Percentiles rank a stretch among this genome's conserved stretches.
Conservation (phyloP, 192 early-diverging fungal species). For the Bifiguratus adelaidae region DNA sequence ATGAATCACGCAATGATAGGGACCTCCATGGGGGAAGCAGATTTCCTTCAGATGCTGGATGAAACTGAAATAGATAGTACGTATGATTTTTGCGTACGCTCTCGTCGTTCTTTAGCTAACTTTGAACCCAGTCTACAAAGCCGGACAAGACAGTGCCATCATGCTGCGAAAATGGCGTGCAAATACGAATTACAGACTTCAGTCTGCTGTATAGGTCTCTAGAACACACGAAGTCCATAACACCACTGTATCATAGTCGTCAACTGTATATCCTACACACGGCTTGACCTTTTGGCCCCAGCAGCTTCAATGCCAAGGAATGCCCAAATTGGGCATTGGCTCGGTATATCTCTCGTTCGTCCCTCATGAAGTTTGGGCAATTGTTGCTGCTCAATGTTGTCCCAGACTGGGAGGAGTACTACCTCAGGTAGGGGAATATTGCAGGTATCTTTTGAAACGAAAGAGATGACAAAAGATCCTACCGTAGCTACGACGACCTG, state of each 20-base stretch:
- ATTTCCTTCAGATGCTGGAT: slow-evolving; percentile 28
- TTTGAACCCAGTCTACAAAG: background rate
- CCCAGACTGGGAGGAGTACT: slow-evolving; percentile 60
- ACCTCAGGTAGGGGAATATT: slow-evolving; percentile 39
- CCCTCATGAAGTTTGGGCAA: slow-evolving; percentile 85
- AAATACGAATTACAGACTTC: background rate
- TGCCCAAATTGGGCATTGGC: too few species aligned
- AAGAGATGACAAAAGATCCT: slow-evolving; percentile 43
- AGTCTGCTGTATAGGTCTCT: background rate
- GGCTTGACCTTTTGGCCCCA: too few species aligned
- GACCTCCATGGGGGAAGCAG: slow-evolving; percentile 14
- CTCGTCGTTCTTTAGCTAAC: background rate
- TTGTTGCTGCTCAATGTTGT: slow-evolving; percentile 73
- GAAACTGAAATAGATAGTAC: slow-evolving; percentile 38
- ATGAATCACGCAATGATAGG: slow-evolving; percentile 36
- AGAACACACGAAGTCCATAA: too few species aligned
- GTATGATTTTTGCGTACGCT: background rate
- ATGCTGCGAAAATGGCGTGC: background rate
- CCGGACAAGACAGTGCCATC: background rate
- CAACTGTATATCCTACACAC: too few species aligned
- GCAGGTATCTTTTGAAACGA: too few species aligned
- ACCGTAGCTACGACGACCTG: slow-evolving; percentile 68
- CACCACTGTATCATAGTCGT: too few species aligned
- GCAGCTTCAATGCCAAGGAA: too few species aligned
- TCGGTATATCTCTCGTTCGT: too few species aligned